A percentile compares a stretch with the other conserved stretches of the same genome.
Conservation (phyloP, 2,329 filamentous ascomycete genomes). For the Monilinia fructigena region DNA sequence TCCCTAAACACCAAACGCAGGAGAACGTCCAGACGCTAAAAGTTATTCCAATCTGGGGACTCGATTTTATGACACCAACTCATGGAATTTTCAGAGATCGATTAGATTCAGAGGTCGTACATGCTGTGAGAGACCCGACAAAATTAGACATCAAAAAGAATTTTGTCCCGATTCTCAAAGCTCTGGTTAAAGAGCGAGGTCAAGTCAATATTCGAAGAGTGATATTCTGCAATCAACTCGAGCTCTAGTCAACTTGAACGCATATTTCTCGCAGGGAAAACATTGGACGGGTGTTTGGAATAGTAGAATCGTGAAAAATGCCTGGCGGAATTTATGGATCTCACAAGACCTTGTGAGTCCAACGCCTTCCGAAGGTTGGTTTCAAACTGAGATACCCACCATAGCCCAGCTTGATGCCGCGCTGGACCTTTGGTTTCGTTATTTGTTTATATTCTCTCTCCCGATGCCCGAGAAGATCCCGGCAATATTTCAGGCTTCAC, state of each 20-base stretch:
- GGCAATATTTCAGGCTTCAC: slow-evolving; percentile 61
- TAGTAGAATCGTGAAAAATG: slow-evolving; percentile 47
- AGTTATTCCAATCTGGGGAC: slow-evolving; percentile 50
- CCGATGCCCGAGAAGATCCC: slow-evolving; percentile 47
- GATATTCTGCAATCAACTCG: slow-evolving; percentile 44
- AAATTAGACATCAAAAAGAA: slow-evolving; percentile 49
- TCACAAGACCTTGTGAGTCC: slow-evolving; percentile 45
- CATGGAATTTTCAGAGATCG: slow-evolving; percentile 51
- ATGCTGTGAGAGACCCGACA: slow-evolving; percentile 44
- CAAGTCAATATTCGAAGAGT: slow-evolving; percentile 47
- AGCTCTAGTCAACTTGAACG: slow-evolving; percentile 35
- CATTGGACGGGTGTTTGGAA: slow-evolving; percentile 50
- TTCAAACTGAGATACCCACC: slow-evolving; percentile 47
- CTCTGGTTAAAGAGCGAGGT: slow-evolving; percentile 51
- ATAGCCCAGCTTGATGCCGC: slow-evolving; percentile 48
- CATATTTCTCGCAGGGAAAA: slow-evolving; percentile 42
- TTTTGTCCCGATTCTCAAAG: slow-evolving; percentile 54
- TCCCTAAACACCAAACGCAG: slow-evolving; percentile 51
- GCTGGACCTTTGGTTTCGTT: slow-evolving; percentile 48
- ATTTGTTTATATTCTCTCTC: slow-evolving; percentile 49
- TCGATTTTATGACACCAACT: slow-evolving; percentile 50
- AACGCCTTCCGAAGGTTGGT: slow-evolving; percentile 46
- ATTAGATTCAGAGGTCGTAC: slow-evolving; percentile 49
- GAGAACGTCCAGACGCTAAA: slow-evolving; percentile 51
- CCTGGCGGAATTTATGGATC: slow-evolving; percentile 49